Base-by-base conservation (phyloP, 305 asterid species). In the Fraxinus greggii region DNA sequence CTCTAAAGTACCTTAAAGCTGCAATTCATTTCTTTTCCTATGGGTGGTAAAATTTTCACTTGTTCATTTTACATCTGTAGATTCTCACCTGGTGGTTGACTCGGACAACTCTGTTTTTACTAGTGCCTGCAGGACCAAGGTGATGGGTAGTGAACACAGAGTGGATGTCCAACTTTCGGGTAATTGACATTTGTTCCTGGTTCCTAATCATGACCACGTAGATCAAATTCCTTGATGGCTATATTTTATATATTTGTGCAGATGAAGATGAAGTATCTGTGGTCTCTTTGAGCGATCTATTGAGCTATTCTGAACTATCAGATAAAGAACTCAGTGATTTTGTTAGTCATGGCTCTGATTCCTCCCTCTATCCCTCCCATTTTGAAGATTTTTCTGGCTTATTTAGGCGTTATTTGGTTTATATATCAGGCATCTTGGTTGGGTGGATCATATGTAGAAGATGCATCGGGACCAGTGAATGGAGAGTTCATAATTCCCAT, bases 401-500 rank as follows among this genome's bases (percentile, higher is more conserved):
- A 40, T 80, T 70, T 69, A 67, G 79, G 69, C 79, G 69, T 76
- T 75, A 38, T 69, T 85, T 78, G 77, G 10, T 38, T 78, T 86
- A 6, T 78, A 26, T 76, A 82, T 70, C 84, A 96, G 99, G 98
- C 98, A 56, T 89, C 94, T 82, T 90, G 92, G 94, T 80, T 94
- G 86, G 97, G 98, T 73, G 99, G 98, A 85, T 90, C 99, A 69
- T 96, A 96, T 85, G 85, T 83, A 75, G 89, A 88, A 83, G 91
- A 85, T 86, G 83, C 85, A 74, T 86, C 88, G 2, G 82, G 78
- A 48, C 92, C 89, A 80, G 83, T 89, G 75, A 87, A 83, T 80
- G 98, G 98, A 86, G 93, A 88, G 88, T 86, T 96, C 67, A 81
- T 88, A 83, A 73, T 94, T 83, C 96, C 98, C 48, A 72, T 81